These are phyloP conservation scores for Umbilicus rupestris DNA, from an alignment of 164 flowering plant species.

Conservation along the genomic window DNA sequence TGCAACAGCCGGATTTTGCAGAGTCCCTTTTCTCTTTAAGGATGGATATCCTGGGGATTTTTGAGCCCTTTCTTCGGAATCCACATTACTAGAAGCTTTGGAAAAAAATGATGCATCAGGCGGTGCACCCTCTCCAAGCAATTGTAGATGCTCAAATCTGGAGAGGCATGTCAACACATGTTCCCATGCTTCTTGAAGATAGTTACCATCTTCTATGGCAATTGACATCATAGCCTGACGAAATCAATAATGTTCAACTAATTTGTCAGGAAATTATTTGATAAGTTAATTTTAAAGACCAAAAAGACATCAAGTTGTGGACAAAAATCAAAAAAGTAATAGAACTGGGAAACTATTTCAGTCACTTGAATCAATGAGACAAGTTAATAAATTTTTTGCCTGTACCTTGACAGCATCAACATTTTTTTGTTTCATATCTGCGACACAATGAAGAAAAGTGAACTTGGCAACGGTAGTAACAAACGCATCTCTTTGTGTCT, in stretches of 20 bases:
- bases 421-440: constrained; percentile 99
- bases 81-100: constrained; percentile 32
- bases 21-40: constrained; percentile 68
- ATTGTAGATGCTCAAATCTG: constrained; percentile 89
- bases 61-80: constrained; percentile 57
- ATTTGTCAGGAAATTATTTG: neutral
- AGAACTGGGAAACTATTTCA: neutral
- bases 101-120: constrained; percentile 76
- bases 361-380: neutral
- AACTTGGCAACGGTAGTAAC: constrained; percentile 95
- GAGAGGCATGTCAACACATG: constrained; percentile 94
- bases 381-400: constrained; percentile 6
- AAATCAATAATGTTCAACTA: neutral
- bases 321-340: neutral
- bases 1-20: constrained; percentile 78
- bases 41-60: constrained; percentile 49
- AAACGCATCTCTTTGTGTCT: constrained; percentile 98
- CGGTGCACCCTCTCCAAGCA: constrained; percentile 96
- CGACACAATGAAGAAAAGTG: constrained; percentile 90
- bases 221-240: constrained; percentile 82
- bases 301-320: too few relatives aligned
- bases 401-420: constrained; percentile 94
- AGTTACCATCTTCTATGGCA: constrained; percentile 93
- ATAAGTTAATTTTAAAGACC: neutral
- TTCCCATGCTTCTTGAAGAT: constrained; percentile 97